These are phyloP conservation scores for Sugiyamaella paludigena DNA, from an alignment of 1,139 yeast genomes.

Conservation along the genomic window DNA sequence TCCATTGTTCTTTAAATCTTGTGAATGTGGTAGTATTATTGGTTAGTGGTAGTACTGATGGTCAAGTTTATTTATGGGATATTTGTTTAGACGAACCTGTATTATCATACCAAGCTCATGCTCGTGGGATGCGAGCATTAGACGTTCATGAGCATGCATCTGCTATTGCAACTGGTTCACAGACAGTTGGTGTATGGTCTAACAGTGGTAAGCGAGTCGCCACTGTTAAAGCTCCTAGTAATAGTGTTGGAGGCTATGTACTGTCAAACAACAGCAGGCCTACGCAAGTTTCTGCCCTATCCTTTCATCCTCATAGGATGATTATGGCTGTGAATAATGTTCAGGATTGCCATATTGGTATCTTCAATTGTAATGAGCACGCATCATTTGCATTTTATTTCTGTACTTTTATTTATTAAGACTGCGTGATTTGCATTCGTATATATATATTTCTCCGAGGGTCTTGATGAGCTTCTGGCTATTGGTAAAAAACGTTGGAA, in stretches of 20 bases:
- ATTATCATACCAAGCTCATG: constrained; percentile 57
- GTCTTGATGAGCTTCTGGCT: too few relatives aligned
- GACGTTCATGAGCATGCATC: constrained; percentile 97
- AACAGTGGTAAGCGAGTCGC: constrained; percentile 75
- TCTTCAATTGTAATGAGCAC: constrained; percentile 51
- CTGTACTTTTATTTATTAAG: too few relatives aligned
- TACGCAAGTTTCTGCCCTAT: constrained; percentile 59
- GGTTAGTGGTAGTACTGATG: constrained; percentile 77
- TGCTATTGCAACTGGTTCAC: constrained; percentile 80
- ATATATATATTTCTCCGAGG: too few relatives aligned
- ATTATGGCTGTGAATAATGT: constrained; percentile 82
- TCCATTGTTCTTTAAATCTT: too few relatives aligned
- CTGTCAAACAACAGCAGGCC: constrained; percentile 34
- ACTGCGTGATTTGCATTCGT: too few relatives aligned
- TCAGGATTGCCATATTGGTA: constrained; percentile 71
- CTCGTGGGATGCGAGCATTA: constrained; percentile 65
- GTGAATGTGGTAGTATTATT: too few relatives aligned
- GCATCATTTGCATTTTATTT: too few relatives aligned
- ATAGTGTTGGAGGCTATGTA: constrained; percentile 42
- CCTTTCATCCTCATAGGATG: constrained; percentile 95
- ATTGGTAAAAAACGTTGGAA: too few relatives aligned
- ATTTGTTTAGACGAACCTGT: constrained; percentile 74
- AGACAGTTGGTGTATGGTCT: constrained; percentile 79
- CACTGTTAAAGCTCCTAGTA: constrained; percentile 55
- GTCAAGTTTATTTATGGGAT: constrained; percentile 87